phyloP scores from a whole-genome alignment of 2,329 filamentous ascomycete genomes.

The Helotiales sp. region DNA sequence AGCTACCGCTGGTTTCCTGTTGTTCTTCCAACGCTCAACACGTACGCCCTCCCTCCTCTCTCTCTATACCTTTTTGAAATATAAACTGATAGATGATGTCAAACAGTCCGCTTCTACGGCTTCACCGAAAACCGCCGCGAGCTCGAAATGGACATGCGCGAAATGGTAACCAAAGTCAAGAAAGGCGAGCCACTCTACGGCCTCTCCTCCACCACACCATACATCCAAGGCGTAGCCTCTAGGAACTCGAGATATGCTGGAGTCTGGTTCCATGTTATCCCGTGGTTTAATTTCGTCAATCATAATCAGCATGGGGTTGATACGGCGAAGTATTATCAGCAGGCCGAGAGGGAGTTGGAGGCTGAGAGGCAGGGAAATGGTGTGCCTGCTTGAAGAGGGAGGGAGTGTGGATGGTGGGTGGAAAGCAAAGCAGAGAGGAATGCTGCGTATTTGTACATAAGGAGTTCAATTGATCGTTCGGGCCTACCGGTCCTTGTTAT shows the following conservation, averaged over 20 bases:
- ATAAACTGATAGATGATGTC: neutral
- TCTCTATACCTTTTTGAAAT: neutral
- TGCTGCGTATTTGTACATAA: constrained; percentile 16
- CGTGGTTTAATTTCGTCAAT: constrained; percentile 99
- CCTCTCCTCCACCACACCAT: constrained; percentile 71
- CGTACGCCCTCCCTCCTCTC: constrained; percentile 57
- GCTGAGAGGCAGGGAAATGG: constrained; percentile 57
- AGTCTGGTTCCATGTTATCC: constrained; percentile 79
- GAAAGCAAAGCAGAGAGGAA: neutral
- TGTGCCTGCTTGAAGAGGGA: constrained; percentile 31
- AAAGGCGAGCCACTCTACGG: constrained; percentile 88
- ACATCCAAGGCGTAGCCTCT: constrained; percentile 91
- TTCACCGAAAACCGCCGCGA: constrained; percentile 91
- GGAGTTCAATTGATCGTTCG: constrained; percentile 6
- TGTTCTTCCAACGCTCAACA: constrained; percentile 81
- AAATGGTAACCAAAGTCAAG: constrained; percentile 98
- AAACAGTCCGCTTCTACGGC: constrained; percentile 88
- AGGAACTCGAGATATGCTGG: constrained; percentile 91
- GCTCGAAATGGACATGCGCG: constrained; percentile 92
- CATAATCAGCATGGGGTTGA: constrained; percentile 93
- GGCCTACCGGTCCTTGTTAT: neutral
- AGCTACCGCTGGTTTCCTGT: constrained; percentile 74
- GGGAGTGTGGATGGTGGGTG: constrained; percentile 26
- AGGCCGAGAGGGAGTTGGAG: constrained; percentile 92
- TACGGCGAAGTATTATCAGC: constrained; percentile 96